Base-by-base conservation (phyloP, 495 filamentous ascomycete genomes). In the Penicillium pulvis region DNA sequence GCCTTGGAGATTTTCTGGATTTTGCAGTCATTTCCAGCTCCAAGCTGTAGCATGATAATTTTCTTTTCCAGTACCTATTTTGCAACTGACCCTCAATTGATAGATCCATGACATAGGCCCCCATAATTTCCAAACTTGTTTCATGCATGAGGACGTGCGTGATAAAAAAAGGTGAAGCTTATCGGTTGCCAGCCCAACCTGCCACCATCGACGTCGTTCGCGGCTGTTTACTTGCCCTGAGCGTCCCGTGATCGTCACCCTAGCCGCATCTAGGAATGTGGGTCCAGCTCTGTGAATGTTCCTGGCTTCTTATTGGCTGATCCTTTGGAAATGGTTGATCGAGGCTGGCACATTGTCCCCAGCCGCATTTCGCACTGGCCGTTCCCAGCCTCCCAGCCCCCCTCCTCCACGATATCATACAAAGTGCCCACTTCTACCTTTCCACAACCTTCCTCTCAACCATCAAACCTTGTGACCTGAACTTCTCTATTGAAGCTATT, bases 331-430 rank as follows among this genome's bases (percentile, higher is more conserved):
- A 66, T 64, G 60, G 61, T 62, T 57, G 69, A 63, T 50, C 36
- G 60, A 71, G 70, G 66, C 74, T 75, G 74, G 71, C 53, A 59
- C 17, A 59, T 58, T 36, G 48, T 16, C 44, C 59, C 61, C 67
- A 60, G 67, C 58, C 65, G 57, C 60, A 61, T 59, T 59, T 55
- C 42, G 51, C 58, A 64, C 62, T 63, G 53, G 61, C 66, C 55
- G 60, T 70, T 69, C 71, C 74, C 74, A 78, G 74, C 75, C 74
- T 73, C 73, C 73, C 72, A 69, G 67, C 66, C 72, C 68, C 68
- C 66, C 71, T 68, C 67, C 69, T 68, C 64, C 72, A 70, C 60
- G 58, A 65, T 66, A 72, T 72, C 69, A 74, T 46, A 51, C 60
- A 55, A 54, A 57, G 56, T 59, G 45, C 64, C 55, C 58, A 66